These are phyloP conservation scores for Hypholoma fasciculare DNA, from an alignment of 768 basidiomycete species.

Conservation along the genomic window DNA sequence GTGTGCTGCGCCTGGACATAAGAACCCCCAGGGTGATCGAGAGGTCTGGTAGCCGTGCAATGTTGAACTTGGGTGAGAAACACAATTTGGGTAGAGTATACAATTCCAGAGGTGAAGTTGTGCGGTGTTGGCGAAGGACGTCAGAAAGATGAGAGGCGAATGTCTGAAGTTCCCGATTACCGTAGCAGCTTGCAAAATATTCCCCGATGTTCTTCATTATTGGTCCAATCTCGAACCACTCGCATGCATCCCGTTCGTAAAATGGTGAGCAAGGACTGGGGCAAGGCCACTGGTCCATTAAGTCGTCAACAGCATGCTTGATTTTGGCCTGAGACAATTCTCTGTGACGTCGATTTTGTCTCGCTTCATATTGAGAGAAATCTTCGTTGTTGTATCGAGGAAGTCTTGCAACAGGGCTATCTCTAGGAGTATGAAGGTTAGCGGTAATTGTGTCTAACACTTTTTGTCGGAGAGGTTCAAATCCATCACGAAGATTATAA, in stretches of 20 bases:
- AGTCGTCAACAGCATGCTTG: neutral
- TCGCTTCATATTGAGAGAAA: neutral
- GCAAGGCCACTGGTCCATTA: constrained; percentile 20
- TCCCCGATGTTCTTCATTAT: constrained; percentile 5
- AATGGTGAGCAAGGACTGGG: neutral
- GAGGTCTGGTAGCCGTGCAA: too few relatives aligned
- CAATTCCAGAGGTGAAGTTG: too few relatives aligned
- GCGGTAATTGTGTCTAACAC: too few relatives aligned
- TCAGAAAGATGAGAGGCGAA: constrained; percentile 7
- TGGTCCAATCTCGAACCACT: constrained; percentile 8
- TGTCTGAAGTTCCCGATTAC: constrained; percentile 10
- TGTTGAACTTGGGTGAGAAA: too few relatives aligned
- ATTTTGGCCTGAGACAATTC: neutral
- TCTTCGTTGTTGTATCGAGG: too few relatives aligned
- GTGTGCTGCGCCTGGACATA: too few relatives aligned
- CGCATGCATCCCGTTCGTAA: neutral
- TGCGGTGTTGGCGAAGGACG: neutral
- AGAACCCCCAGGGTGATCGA: too few relatives aligned
- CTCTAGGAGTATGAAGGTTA: too few relatives aligned
- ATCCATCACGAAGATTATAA: too few relatives aligned
- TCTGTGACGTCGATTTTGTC: neutral
- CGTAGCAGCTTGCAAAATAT: constrained; percentile 16
- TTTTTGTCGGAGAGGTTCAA: too few relatives aligned
- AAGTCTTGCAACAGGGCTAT: too few relatives aligned
- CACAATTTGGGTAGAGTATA: too few relatives aligned